Evolutionary conservation across 192 early-diverging fungal species (phyloP).

Genomic region (Linnemannia hyalina): DNA sequence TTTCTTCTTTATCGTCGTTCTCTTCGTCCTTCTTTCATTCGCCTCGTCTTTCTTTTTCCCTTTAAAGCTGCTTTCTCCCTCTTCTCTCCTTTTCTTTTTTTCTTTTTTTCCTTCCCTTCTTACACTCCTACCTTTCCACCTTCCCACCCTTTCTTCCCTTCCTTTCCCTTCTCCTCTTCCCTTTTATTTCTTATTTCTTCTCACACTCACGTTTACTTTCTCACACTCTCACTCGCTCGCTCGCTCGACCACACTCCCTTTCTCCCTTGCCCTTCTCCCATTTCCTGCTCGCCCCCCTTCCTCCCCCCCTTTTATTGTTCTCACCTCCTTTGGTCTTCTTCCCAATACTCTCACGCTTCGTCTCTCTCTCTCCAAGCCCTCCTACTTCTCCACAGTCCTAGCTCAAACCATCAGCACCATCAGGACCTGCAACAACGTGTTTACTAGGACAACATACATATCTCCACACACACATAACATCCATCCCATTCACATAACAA

Average conservation of each 20-base stretch:
- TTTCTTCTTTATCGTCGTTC: too few relatives aligned
- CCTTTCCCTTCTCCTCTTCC: neutral
- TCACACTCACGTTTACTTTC: constrained; percentile 6
- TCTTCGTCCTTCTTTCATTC: neutral
- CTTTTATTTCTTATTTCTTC: constrained; percentile 1
- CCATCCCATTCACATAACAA: neutral
- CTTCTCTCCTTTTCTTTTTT: neutral
- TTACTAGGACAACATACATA: constrained; percentile 9
- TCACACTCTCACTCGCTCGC: constrained; percentile 1
- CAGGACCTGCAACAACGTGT: constrained; percentile 34
- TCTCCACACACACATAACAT: constrained; percentile 9
- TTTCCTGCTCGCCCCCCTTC: neutral
- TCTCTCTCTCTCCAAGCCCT: neutral
- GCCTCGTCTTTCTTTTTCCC: neutral
- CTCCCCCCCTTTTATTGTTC: neutral
- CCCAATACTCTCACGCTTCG: constrained; percentile 9
- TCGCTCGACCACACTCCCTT: constrained; percentile 4
- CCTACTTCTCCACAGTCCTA: constrained; percentile 10
- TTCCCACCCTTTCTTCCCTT: neutral
- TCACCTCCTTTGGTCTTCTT: neutral
- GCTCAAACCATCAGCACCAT: constrained; percentile 2
- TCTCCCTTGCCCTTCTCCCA: neutral
- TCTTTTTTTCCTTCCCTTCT: neutral
- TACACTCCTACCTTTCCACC: neutral
- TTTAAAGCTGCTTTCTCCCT: neutral